Base-by-base conservation (phyloP, 352 stramenopile genomes). In the Pythium utonaiense region DNA sequence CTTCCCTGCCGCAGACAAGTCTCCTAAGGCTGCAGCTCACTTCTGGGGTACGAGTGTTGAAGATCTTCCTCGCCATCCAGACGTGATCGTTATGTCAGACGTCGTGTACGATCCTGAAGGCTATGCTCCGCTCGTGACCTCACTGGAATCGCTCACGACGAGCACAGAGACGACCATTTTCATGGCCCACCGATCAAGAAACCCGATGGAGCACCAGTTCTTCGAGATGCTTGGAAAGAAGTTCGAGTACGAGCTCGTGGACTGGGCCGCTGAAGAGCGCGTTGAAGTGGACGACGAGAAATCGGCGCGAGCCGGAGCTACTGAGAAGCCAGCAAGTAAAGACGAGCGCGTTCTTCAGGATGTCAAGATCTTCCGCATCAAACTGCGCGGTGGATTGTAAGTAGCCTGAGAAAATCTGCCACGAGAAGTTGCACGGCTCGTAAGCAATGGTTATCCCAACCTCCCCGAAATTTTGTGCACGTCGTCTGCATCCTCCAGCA, bases 161-260 rank as follows among this genome's bases (percentile, higher is more conserved):
- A 62, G 65, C 0, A 48, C 70, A 0, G 27, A 67, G 25, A 89
- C 80, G 19, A 67, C 72, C 1, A 77, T 91, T 25, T 68, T 91
- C 49, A 91, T 93, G 81, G 79, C 81, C 13, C 80, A 93, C 58
- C 72, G 82, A 36, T 91, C 81, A 41, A 71, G 83, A 19, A 89
- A 93, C 66, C 81, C 83, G 1, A 87, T 86, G 76, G 83, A 93
- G 59, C 73, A 91, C 42, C 67, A 91, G 52, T 91, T 93, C 60
- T 93, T 93, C 70, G 70, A 84, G 31, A 57, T 86, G 40, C 56
- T 93, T 25, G 70, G 62, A 10, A 41, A 64, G 30, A 60, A 53
- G 22, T 90, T 89, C 49, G 47, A 67, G 40, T 80, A 63, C 70
- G 58, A 79, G 54, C 67, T 71, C 27, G 65, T 84, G 7, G 69